Evolutionary conservation across 1,139 yeast species (phyloP), one percentile per base, ranked within the genome.

Genomic region (Pichia sp.): DNA sequence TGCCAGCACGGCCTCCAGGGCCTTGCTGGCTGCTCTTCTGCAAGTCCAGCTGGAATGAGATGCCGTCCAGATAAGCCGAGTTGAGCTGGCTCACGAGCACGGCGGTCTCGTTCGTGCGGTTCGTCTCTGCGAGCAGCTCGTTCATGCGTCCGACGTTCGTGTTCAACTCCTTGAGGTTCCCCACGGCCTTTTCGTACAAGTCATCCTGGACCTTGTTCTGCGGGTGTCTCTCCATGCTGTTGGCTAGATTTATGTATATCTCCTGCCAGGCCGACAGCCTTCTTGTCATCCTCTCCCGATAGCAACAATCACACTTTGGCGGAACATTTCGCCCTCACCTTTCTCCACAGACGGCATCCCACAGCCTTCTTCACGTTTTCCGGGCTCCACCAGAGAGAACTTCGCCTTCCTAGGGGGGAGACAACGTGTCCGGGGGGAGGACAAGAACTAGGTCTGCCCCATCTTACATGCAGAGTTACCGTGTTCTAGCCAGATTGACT

Each of bases 131-230:
- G 41, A 87, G 71, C 14, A 81, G 74, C 55, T 76, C 73, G 68
- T 89, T 90, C 64, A 89, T 75, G 7, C 56, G 55, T 6, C 52
- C 58, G 16, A 67, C 56, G 44, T 63, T 65, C 7, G 49, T 55
- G 46, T 64, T 65, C 17, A 67, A 50, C 29, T 61, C 63, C 2
- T 63, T 55, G 62, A 88, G 83, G 62, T 88, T 88, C 67, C 80
- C 82, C 55, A 87, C 83, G 41, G 90, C 87, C 60, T 97, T 81
- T 29, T 90, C 80, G 56, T 88, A 75, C 46, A 90, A 75, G 17
- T 91, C 91, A 60, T 82, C 85, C 65, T 91, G 97, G 8, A 83
- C 88, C 66, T 87, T 89, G 64, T 88, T 95, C 66, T 90, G 95
- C 3, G 97, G 97, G 64, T 90, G 90, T 71, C 59, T 57, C 6